These are phyloP conservation scores for Tetrahymena thermophila DNA, from an alignment of 73 alveolate species.

Conservation along the genomic window DNA sequence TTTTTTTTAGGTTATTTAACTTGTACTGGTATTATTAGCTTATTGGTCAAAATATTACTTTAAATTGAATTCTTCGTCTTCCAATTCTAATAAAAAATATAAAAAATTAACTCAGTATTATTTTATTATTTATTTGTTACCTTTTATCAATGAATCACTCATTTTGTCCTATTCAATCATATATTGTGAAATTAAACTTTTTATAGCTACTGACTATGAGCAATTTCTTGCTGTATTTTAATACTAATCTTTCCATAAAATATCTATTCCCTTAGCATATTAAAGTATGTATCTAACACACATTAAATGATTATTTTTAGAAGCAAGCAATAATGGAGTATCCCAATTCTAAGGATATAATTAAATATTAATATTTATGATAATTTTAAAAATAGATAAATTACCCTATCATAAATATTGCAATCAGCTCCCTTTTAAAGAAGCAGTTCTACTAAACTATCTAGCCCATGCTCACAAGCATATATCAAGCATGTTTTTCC, in stretches of 20 bases:
- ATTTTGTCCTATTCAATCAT: neutral
- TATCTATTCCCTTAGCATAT: neutral
- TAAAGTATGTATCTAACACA: neutral
- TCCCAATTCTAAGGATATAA: neutral
- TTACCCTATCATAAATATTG: neutral
- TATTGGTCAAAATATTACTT: neutral
- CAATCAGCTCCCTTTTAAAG: neutral
- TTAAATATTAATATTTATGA: neutral
- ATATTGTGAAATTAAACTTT: neutral
- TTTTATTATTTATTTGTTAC: neutral
- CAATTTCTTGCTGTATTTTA: neutral
- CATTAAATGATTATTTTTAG: neutral
- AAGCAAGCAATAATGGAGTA: neutral
- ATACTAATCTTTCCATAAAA: neutral
- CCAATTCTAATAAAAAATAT: neutral
- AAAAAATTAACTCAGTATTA: neutral
- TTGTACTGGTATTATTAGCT: neutral
- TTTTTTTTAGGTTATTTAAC: neutral
- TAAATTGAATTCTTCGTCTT: neutral
- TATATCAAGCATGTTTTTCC: neutral
- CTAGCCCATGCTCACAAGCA: neutral
- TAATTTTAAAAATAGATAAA: neutral
- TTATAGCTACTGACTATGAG: neutral
- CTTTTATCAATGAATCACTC: neutral
- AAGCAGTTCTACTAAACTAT: neutral